Evolutionary conservation across 1,284 basidiomycete genomes (phyloP), one percentile per base, ranked within the genome.

Genomic region (Microbotryum lychnidis-dioicae): DNA sequence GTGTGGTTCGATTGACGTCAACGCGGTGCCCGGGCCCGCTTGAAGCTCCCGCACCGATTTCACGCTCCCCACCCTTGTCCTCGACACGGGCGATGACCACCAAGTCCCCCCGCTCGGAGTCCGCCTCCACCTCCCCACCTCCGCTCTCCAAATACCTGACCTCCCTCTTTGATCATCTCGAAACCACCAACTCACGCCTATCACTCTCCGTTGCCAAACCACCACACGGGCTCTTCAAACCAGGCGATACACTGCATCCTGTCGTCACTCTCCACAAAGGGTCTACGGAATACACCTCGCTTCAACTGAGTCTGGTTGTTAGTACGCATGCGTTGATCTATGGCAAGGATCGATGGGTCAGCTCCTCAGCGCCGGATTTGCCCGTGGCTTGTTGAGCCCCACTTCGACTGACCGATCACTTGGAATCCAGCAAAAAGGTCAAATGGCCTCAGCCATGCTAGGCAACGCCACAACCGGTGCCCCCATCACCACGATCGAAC

Each of bases 291-390:
- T 65, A 65, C 59, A 49, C 54, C 1, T 54, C 45, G 10, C 42
- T 61, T 3, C 55, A 61, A 8, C 57, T 68, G 18, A 49, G 49
- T 3, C 60, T 68, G 9, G 21, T 54, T 3, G 66, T 48, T 0
- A 31, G 54, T 6, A 57, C 54, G 3, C 48, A 44, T 4, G 44
- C 57, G 10, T 57, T 51, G 31, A 51, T 65, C 25, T 61, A 61
- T 63, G 66, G 63, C 29, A 68, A 63, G 21, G 55, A 54, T 7
- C 57, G 59, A 21, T 63, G 62, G 61, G 62, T 66, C 1, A 25
- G 58, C 27, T 27, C 8, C 37, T 42, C 14, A 42, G 37, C 4
- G 37, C 37, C 16, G 16, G 16, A 18, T 4, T 45, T 47, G 27
- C 2, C 27, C 54, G 16, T 14, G 9, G 5, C 49, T 18, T 37